phyloP scores from a whole-genome alignment of 2,329 filamentous ascomycete genomes.

The Drechslerella stenobrocha region DNA sequence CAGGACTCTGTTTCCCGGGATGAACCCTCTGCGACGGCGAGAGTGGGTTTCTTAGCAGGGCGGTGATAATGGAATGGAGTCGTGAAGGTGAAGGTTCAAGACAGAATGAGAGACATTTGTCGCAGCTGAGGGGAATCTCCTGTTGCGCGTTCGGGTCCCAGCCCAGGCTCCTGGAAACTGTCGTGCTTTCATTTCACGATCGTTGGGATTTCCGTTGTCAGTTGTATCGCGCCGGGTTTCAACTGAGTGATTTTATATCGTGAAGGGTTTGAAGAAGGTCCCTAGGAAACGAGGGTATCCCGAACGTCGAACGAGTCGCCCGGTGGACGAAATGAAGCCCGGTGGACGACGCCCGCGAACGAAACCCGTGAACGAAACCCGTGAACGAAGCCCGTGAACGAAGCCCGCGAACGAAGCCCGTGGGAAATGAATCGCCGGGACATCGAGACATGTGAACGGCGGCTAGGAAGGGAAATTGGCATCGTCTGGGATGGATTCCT shows the following conservation, averaged over 20 bases:
- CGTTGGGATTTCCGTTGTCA: neutral
- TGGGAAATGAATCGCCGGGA: slow-evolving; percentile 1
- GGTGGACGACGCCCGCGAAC: too few species aligned
- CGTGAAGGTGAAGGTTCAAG: neutral
- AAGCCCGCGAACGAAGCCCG: slow-evolving; percentile 42
- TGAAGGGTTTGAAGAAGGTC: too few species aligned
- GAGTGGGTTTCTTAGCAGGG: neutral
- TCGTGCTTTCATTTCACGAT: slow-evolving; percentile 34
- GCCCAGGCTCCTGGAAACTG: slow-evolving; percentile 34
- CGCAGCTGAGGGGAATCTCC: too few species aligned
- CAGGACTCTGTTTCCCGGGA: slow-evolving; percentile 41
- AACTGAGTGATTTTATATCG: slow-evolving; percentile 35
- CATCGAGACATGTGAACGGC: neutral
- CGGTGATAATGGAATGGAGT: neutral
- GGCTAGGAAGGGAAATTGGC: slow-evolving; percentile 31
- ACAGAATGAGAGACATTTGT: slow-evolving; percentile 15
- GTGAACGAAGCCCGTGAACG: slow-evolving; percentile 10
- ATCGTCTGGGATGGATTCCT: slow-evolving; percentile 23
- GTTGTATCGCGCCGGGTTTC: neutral
- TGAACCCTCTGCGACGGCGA: slow-evolving; percentile 11
- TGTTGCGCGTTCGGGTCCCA: slow-evolving; percentile 11
- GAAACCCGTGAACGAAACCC: too few species aligned
- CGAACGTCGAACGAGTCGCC: too few species aligned
- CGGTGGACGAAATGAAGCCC: too few species aligned
- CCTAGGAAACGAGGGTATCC: too few species aligned